Evolutionary conservation across 495 filamentous ascomycete species (phyloP).

Genomic region (Xanthoparmelia taractica): DNA sequence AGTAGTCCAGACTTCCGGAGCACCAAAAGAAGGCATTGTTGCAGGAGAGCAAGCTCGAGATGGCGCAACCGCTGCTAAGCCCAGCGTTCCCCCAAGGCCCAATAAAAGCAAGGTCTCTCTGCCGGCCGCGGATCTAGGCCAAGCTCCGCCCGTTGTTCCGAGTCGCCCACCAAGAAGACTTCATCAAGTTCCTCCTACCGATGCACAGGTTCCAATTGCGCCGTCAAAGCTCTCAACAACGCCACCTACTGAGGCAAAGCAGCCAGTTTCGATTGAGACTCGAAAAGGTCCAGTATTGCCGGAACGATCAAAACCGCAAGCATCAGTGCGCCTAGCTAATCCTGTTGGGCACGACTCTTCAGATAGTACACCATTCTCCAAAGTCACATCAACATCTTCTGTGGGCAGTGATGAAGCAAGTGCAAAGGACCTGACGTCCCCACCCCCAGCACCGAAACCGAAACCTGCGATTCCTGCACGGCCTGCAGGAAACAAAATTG

Average conservation of each 20-base stretch:
- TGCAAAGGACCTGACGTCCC: conserved; percentile 32
- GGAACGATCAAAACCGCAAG: conserved; percentile 70
- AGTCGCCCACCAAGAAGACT: conserved; percentile 29
- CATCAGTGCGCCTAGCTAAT: conserved; percentile 65
- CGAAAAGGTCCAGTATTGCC: conserved; percentile 51
- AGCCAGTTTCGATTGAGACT: conserved; percentile 39
- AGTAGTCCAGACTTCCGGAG: conserved; percentile 24
- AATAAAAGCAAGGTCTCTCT: conserved; percentile 33
- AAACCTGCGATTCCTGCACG: conserved; percentile 79
- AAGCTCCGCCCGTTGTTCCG: conserved; percentile 25
- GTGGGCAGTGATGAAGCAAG: conserved; percentile 30
- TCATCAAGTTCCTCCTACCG: conserved; percentile 35
- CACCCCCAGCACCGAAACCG: conserved; percentile 43
- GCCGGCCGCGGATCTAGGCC: conserved; percentile 21
- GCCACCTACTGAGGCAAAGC: conserved; percentile 23
- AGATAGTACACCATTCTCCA: conserved; percentile 34
- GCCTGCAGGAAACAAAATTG: conserved; percentile 76
- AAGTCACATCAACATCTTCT: conserved; percentile 31
- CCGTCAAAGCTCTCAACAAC: conserved; percentile 19
- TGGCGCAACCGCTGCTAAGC: conserved; percentile 31
- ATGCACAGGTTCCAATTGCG: conserved; percentile 26
- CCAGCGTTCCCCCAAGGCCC: conserved; percentile 37
- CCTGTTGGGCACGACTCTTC: conserved; percentile 35
- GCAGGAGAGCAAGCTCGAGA: conserved; percentile 24
- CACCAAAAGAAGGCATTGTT: conserved; percentile 20